A percentile compares a stretch with the other conserved stretches of the same genome.
Conservation (phyloP, 2,329 filamentous ascomycete genomes). For the Dactylella cylindrospora region DNA sequence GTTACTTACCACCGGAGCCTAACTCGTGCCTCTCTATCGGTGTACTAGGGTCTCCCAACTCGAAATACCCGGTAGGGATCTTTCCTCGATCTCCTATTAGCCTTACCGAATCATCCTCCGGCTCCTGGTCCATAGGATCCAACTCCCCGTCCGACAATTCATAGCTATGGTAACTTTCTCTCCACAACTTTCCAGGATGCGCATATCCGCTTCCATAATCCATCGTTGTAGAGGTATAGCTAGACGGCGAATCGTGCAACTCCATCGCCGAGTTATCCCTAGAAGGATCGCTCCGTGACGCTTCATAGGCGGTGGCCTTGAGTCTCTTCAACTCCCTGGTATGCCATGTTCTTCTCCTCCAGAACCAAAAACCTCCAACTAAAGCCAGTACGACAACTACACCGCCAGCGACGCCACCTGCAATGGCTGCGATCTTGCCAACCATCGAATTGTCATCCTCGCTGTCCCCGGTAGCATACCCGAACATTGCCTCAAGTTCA, state of each 20-base stretch:
- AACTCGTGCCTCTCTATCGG: conserved; percentile 28
- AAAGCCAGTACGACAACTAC: conserved; percentile 16
- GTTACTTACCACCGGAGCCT: conserved; percentile 13
- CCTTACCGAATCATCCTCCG: conserved; percentile 27
- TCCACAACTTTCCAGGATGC: conserved; percentile 36
- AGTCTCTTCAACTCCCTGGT: background rate
- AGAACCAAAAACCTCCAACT: conserved; percentile 6
- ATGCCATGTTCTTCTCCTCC: background rate
- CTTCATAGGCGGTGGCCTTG: conserved; percentile 24
- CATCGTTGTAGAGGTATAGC: conserved; percentile 22
- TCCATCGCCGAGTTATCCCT: conserved; percentile 24
- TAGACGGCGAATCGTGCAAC: conserved; percentile 28
- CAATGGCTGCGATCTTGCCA: conserved; percentile 30
- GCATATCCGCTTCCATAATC: conserved; percentile 36
- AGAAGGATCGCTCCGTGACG: conserved; percentile 21
- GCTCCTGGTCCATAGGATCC: conserved; percentile 25
- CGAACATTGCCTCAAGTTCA: conserved; percentile 21
- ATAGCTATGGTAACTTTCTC: conserved; percentile 26
- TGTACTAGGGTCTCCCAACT: conserved; percentile 24
- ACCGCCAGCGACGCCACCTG: conserved; percentile 31
- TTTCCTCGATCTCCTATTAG: conserved; percentile 14
- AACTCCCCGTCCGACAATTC: conserved; percentile 27
- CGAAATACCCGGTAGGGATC: conserved; percentile 29
- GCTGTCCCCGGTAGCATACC: background rate
- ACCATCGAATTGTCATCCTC: background rate